Evolutionary conservation across 2,329 filamentous ascomycete genomes (phyloP).

Genomic region (Colletotrichum sp.): DNA sequence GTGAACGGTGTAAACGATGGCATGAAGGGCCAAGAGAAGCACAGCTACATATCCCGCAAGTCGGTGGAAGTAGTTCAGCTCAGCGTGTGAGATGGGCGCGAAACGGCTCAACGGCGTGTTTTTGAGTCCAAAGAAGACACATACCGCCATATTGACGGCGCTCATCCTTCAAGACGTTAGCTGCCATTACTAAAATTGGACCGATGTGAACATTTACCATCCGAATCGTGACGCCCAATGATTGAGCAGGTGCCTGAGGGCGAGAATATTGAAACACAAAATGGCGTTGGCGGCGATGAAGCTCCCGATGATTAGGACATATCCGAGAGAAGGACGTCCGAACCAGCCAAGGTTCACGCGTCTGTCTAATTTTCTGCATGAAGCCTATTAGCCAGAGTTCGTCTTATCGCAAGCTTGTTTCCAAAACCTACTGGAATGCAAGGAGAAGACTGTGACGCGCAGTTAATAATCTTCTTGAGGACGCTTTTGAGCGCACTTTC

Average conservation of each 20-base stretch:
- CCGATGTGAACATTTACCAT: constrained; percentile 17
- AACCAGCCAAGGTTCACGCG: not conserved
- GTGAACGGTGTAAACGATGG: constrained; percentile 32
- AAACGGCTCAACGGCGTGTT: constrained; percentile 49
- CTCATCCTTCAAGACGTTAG: constrained; percentile 41
- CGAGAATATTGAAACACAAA: not conserved
- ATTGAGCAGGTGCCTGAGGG: not conserved
- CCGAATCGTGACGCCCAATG: constrained; percentile 24
- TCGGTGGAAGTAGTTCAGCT: constrained; percentile 51
- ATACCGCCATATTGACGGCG: constrained; percentile 41
- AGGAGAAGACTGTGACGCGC: not conserved
- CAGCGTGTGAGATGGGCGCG: constrained; percentile 46
- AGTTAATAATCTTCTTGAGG: no score
- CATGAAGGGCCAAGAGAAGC: constrained; percentile 39
- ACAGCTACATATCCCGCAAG: constrained; percentile 47
- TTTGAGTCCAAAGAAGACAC: constrained; percentile 48
- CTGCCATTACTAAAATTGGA: no score
- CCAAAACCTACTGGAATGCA: not conserved
- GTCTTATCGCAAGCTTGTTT: not conserved
- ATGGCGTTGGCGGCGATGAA: not conserved
- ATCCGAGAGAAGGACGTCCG: not conserved
- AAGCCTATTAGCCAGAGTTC: not conserved
- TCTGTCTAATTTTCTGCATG: not conserved
- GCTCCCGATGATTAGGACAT: not conserved
- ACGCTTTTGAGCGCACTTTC: not conserved